These are phyloP conservation scores for Vanilla planifolia DNA, from an alignment of 106 monocot genomes.

Conservation along the genomic window DNA sequence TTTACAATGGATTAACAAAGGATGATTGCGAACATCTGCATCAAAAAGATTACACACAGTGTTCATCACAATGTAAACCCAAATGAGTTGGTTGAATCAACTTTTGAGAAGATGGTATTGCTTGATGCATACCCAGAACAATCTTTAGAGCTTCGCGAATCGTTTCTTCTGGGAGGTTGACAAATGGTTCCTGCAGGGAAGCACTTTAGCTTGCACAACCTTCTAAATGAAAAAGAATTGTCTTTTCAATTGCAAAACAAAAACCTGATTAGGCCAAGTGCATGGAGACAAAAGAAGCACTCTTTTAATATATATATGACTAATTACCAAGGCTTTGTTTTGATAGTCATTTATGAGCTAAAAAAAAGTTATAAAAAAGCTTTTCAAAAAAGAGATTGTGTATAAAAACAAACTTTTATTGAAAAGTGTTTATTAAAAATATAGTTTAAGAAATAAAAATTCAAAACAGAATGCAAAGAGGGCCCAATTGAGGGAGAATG, in stretches of 20 bases:
- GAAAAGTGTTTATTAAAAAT: too few species aligned
- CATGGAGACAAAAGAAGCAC: neutral
- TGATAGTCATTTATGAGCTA: neutral
- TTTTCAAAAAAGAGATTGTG: neutral
- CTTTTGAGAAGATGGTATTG: neutral
- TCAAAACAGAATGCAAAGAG: too few species aligned
- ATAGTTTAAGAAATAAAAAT: too few species aligned
- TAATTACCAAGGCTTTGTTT: neutral
- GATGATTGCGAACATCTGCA: slow-evolving; percentile 66
- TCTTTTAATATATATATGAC: neutral
- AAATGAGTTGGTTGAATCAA: neutral
- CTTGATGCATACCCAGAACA: slow-evolving; percentile 42
- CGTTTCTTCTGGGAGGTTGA: slow-evolving; percentile 48
- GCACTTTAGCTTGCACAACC: neutral
- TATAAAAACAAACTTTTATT: neutral
- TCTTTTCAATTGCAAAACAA: neutral
- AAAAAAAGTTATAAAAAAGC: neutral
- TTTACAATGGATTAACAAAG: slow-evolving; percentile 74
- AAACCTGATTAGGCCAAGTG: neutral
- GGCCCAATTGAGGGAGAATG: too few species aligned
- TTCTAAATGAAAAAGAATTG: neutral
- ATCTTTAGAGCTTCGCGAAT: slow-evolving; percentile 73
- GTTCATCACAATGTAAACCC: too few species aligned
- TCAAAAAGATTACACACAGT: neutral
- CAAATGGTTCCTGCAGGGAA: slow-evolving; percentile 56